Evolutionary conservation across 139 green algal genomes (phyloP).

Genomic region (Volvox africanus): DNA sequence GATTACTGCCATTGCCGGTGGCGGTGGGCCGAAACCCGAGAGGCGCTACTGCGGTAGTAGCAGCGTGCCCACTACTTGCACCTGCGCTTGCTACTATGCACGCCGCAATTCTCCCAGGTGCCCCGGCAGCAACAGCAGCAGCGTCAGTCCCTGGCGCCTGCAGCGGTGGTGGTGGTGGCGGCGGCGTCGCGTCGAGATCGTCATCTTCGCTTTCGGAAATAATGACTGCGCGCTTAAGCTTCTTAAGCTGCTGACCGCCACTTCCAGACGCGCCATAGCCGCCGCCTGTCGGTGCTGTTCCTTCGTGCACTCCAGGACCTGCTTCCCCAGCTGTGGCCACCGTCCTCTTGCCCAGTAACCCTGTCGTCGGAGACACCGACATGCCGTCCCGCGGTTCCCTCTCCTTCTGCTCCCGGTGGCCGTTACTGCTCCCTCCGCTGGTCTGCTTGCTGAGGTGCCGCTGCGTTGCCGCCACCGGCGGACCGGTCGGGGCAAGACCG

Average conservation of each 20-base stretch:
- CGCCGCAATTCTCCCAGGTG: too few relatives aligned
- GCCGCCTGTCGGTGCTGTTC: neutral
- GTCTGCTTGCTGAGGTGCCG: slow-evolving; percentile 22
- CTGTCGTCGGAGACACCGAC: neutral
- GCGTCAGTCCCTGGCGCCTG: too few relatives aligned
- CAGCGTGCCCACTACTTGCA: too few relatives aligned
- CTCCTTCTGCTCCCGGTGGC: slow-evolving; percentile 21
- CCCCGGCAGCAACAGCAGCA: too few relatives aligned
- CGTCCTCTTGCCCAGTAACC: neutral
- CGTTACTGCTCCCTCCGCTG: slow-evolving; percentile 33
- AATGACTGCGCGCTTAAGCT: slow-evolving; percentile 18
- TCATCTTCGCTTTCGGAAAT: slow-evolving; percentile 43
- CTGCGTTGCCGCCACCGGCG: neutral
- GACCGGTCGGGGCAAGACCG: neutral
- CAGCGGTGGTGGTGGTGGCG: neutral
- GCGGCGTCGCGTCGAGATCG: neutral
- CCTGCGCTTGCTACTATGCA: too few relatives aligned
- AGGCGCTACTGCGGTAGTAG: too few relatives aligned
- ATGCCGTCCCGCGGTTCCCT: neutral
- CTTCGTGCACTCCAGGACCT: neutral
- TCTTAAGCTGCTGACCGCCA: neutral
- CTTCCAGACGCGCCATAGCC: neutral
- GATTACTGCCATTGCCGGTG: neutral
- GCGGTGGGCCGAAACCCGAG: neutral
- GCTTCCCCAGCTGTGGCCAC: neutral